Base-by-base conservation (phyloP, 2,329 filamentous ascomycete genomes). In the Aaosphaeria pasadenensis region DNA sequence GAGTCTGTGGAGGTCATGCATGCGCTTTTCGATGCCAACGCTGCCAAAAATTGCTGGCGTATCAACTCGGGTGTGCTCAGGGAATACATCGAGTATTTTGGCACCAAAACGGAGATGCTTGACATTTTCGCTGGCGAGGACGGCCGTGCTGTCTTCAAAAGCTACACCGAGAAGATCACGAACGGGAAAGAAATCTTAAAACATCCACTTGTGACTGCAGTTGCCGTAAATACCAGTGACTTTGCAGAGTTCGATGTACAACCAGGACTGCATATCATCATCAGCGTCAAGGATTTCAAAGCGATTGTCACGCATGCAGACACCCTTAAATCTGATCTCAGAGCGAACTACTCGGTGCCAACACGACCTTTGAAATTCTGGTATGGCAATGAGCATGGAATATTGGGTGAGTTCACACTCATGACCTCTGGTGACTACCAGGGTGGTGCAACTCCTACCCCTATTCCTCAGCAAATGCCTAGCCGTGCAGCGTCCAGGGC, bases 211-310 rank as follows among this genome's bases (percentile, higher is more conserved):
- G 87, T 89, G 57, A 92, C 88, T 7, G 88, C 87, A 30, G 88
- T 92, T 51, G 82, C 87, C 1, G 80, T 91, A 11, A 87, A 90
- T 62, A 84, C 82, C 30, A 81, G 87, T 48, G 88, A 91, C 57
- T 92, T 92, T 59, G 84, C 88, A 48, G 80, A 86, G 44, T 88
- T 91, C 51, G 77, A 82, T 24, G 84, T 89, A 30, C 84, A 90
- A 62, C 83, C 89, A 50, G 85, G 86, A 44, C 78, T 91, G 48
- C 88, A 91, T 62, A 88, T 91, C 59, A 82, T 89, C 49, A 87
- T 91, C 62, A 89, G 84, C 57, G 87, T 92, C 62, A 91, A 89
- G 60, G 88, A 92, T 68, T 91, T 91, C 66, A 85, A 88, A 44
- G 85, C 88, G 32, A 88, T 91, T 46, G 83, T 91, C 44, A 80